Conservation (phyloP, 306 rosid genomes). For the Fragaria iinumae region DNA sequence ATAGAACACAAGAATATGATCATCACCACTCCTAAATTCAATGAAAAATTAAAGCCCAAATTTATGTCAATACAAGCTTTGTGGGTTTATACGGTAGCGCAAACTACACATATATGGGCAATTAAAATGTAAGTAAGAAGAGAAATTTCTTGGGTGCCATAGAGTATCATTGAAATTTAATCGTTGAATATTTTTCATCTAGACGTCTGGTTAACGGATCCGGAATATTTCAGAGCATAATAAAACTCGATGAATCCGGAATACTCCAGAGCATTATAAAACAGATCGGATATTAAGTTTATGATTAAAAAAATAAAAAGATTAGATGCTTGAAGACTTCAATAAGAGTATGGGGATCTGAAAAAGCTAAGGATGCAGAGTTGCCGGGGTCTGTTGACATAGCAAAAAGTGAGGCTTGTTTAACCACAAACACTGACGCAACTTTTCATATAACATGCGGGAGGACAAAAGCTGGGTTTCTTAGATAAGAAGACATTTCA, state of each 20-base stretch:
- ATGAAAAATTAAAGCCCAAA: not conserved
- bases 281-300: too few relatives aligned
- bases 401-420: not conserved
- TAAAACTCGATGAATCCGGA: too few relatives aligned
- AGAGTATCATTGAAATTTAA: too few relatives aligned
- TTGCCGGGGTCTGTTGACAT: not conserved
- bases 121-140: too few relatives aligned
- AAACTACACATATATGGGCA: too few relatives aligned
- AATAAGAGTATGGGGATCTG: not conserved
- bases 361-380: not conserved
- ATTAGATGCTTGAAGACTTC: not conserved
- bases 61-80: not conserved
- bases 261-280: too few relatives aligned
- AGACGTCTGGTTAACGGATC: too few relatives aligned
- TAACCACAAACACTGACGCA: constrained; percentile 2
- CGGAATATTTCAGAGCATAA: too few relatives aligned
- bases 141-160: too few relatives aligned
- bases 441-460: constrained; percentile 3
- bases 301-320: not conserved
- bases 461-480: constrained; percentile 11
- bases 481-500: not conserved
- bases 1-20: not conserved
- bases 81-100: not conserved
- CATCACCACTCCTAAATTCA: not conserved
- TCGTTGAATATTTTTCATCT: too few relatives aligned